Base-by-base conservation (phyloP, 768 basidiomycete species). In the Mycena belliarum region DNA sequence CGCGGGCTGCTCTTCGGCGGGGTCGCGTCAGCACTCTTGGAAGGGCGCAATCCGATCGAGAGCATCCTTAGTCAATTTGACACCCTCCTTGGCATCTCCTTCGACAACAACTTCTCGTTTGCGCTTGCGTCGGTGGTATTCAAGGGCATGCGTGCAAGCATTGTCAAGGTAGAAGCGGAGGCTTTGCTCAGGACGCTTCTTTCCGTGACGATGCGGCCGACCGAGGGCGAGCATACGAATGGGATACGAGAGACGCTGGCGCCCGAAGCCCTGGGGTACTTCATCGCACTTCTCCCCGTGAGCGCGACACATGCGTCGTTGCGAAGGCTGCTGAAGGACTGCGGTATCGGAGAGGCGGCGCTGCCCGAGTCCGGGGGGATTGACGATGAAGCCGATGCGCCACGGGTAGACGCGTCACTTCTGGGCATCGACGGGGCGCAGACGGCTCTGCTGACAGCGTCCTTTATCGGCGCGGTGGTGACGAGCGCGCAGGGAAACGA, bases 81-180 rank as follows among this genome's bases (percentile, higher is more conserved):
- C 62, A 79, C 83, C 35, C 72, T 88, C 41, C 75, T 91, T 16
- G 83, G 84, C 37, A 73, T 96, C 25, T 90, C 89, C 0, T 95
- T 95, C 73, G 87, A 89, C 23, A 71, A 75, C 0, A 88, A 78
- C 69, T 89, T 93, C 72, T 90, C 91, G 8, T 92, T 95, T 72
- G 86, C 89, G 14, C 72, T 97, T 20, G 86, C 92, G 1, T 79
- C 91, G 0, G 81, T 93, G 62, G 83, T 96, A 45, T 91, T 94
- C 81, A 94, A 95, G 68, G 93, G 93, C 38, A 73, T 94, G 53
- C 84, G 93, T 24, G 85, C 87, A 63, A 78, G 84, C 2, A 76
- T 79, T 4, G 79, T 92, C 49, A 82, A 84, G 8, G n/a, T n/a
- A n/a, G 78, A 83, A 14, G 86, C 89, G 2, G 82, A 84, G 61